Evolutionary conservation across 2,329 filamentous ascomycete species (phyloP), one percentile per base, ranked within the genome.

Genomic region (Aspergillus sp.): DNA sequence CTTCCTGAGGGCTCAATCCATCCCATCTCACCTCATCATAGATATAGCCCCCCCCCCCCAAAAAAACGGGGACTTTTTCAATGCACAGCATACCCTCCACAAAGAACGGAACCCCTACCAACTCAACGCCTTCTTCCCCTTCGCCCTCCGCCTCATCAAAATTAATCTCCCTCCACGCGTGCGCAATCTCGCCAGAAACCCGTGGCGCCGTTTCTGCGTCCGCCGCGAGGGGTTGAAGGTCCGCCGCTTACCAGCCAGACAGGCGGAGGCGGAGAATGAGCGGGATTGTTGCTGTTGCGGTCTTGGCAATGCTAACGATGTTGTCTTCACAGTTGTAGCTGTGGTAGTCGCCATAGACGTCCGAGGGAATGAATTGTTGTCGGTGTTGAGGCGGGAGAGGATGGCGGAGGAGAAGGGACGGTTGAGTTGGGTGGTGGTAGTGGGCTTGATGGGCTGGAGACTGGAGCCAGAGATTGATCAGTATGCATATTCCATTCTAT

Each of bases 151-250:
- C 59, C 78, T 69, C 63, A 71, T 73, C 53, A 83, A 53, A 42
- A 75, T 68, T 61, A 73, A 73, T 57, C 75, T 66, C 27, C 80
- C 80, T 44, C 72, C 76, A 57, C 73, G 71, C 26, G 71, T 72
- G 57, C 69, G 69, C 50, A 80, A 52, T 55, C 80, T 63, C 7
- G 73, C 67, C 49, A 83, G 59, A 57, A 81, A 83, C 2, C 80
- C 80, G 65, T 80, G 77, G 56, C 80, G 71, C 52, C 80, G 70
- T 67, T 83, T 83, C 60, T 81, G 71, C 38, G 81, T 76, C 40
- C 74, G 59, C 52, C 81, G 76, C 43, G 75, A 80, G 7, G 79
- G 79, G 46, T 78, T 77, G 57, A 73, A 82, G 38, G 80, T 83
- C 48, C 75, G 66, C 52, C 80, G 71, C 43, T 65, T 67, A 28